Conservation (phyloP, 164 flowering plant genomes). For the Vitis vinifera region DNA sequence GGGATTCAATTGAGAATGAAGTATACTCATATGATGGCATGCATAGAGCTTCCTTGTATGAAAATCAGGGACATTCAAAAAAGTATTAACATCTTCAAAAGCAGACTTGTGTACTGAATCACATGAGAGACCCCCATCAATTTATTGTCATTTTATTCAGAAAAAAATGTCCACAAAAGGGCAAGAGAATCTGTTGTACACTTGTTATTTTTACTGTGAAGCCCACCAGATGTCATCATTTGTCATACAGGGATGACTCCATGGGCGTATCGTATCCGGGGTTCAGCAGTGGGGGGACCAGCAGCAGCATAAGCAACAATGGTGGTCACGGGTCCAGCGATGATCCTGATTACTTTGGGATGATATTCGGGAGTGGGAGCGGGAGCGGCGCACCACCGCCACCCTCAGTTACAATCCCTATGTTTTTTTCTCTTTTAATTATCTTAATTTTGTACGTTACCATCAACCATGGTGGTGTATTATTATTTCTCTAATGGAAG, state of each 20-base stretch:
- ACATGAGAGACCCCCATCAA: no score
- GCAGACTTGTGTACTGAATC: no score
- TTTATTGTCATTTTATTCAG: no score
- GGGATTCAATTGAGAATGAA: no score
- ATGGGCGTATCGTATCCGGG: constrained; percentile 27
- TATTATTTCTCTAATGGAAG: constrained; percentile 11
- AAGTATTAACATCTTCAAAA: no score
- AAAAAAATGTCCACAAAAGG: no score
- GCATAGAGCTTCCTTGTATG: no score
- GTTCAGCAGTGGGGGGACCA: constrained; percentile 28
- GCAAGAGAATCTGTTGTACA: neutral
- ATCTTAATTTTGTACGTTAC: constrained; percentile 17
- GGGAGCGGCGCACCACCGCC: constrained; percentile 33
- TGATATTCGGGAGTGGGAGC: constrained; percentile 41
- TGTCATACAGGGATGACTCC: no score
- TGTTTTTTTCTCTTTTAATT: constrained; percentile 24
- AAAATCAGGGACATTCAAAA: no score
- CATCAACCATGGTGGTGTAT: constrained; percentile 19
- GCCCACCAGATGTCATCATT: no score
- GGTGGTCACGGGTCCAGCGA: constrained; percentile 19
- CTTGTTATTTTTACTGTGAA: no score
- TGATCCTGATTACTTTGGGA: constrained; percentile 39
- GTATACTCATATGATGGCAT: no score
- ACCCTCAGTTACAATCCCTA: constrained; percentile 11
- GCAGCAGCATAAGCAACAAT: constrained; percentile 16